These are phyloP conservation scores for Melampsora occidentalis DNA, from an alignment of 1,284 basidiomycete genomes.

Conservation along the genomic window DNA sequence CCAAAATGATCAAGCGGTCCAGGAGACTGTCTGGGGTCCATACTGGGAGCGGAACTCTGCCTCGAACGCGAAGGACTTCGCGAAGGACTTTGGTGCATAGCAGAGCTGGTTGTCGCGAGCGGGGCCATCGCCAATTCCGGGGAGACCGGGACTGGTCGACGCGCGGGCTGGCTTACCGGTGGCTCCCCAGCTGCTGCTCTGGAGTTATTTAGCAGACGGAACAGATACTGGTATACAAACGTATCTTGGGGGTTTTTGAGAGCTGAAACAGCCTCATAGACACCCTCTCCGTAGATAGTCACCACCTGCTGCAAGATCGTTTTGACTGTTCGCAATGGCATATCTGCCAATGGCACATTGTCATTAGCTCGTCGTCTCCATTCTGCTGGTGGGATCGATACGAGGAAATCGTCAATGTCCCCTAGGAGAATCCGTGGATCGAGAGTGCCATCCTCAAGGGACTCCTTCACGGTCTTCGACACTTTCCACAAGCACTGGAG, in stretches of 20 bases:
- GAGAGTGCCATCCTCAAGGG: conserved; percentile 73
- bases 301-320: conserved; percentile 94
- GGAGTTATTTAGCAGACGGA: conserved; percentile 64
- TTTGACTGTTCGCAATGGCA: conserved; percentile 95
- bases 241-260: conserved; percentile 51
- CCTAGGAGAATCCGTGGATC: conserved; percentile 84
- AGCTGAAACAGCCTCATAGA: conserved; percentile 55
- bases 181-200: conserved; percentile 29
- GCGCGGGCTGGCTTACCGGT: neutral
- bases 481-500: conserved; percentile 89
- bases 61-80: conserved; percentile 19
- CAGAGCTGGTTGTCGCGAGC: conserved; percentile 6
- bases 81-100: neutral
- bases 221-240: conserved; percentile 55
- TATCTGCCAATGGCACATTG: conserved; percentile 88
- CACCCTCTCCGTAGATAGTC: conserved; percentile 55
- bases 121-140: neutral
- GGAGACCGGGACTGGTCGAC: neutral
- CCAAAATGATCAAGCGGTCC: conserved; percentile 4
- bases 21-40: conserved; percentile 10
- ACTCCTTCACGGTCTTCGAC: conserved; percentile 86
- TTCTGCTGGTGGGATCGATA: conserved; percentile 88
- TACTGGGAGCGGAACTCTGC: conserved; percentile 23
- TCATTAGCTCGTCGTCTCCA: conserved; percentile 88
- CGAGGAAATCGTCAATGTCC: conserved; percentile 91